phyloP scores from a whole-genome alignment of 2,329 filamentous ascomycete species.

The Colletotrichum gloeosporioides region DNA sequence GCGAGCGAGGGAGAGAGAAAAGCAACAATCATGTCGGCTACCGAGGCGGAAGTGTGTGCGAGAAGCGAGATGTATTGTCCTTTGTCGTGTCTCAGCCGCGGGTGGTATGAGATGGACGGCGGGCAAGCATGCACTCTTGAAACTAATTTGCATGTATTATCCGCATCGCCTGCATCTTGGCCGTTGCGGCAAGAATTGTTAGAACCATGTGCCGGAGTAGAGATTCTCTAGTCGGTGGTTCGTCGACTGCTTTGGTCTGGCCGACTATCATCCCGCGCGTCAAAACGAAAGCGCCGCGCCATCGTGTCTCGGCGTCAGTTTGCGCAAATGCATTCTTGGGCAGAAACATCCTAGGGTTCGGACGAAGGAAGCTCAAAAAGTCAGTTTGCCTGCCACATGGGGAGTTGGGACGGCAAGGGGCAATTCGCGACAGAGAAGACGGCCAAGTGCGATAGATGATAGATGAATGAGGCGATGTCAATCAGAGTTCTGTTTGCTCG shows the following conservation, averaged over 20 bases:
- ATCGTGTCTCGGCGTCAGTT: constrained; percentile 8
- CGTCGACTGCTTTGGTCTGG: not conserved
- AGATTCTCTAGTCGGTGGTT: not conserved
- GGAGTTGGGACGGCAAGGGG: not conserved
- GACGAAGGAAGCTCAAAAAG: not conserved
- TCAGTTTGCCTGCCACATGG: not conserved
- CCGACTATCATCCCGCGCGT: not conserved
- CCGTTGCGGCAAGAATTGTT: not conserved
- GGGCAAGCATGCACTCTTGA: not conserved
- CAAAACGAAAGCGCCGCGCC: constrained; percentile 3
- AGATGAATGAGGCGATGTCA: not conserved
- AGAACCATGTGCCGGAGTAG: not conserved
- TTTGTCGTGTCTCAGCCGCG: constrained; percentile 1
- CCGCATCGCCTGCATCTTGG: not conserved
- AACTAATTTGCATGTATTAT: not conserved
- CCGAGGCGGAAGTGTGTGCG: not conserved
- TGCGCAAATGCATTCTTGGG: not conserved
- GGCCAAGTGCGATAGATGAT: not conserved
- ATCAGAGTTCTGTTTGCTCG: not conserved
- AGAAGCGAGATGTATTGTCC: constrained; percentile 7
- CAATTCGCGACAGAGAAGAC: not conserved
- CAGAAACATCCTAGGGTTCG: not conserved
- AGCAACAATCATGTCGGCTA: not conserved
- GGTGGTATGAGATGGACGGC: not conserved
- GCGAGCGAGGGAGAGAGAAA: not conserved